phyloP scores from a whole-genome alignment of 192 early-diverging fungal species.

The Backusella liffmaniae region DNA sequence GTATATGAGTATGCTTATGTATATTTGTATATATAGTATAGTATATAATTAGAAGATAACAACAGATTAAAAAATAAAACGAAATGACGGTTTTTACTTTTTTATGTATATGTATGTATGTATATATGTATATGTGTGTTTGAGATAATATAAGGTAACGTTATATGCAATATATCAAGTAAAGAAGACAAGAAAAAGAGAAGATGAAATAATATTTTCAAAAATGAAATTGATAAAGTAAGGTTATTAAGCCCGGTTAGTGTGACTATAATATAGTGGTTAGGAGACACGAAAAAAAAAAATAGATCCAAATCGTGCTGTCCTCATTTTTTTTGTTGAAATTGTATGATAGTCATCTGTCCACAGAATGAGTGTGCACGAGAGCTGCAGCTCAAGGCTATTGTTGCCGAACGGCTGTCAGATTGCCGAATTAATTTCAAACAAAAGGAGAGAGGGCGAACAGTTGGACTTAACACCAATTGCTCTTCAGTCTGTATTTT shows the following conservation, averaged over 20 bases:
- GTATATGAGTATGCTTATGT: neutral
- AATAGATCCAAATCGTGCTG: constrained; percentile 21
- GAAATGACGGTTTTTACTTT: neutral
- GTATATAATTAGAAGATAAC: neutral
- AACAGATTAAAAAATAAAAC: neutral
- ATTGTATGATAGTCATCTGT: constrained; percentile 10
- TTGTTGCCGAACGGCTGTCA: constrained; percentile 19
- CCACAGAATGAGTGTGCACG: neutral
- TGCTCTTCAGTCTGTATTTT: neutral
- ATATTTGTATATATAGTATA: neutral
- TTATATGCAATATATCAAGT: neutral
- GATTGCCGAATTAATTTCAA: constrained; percentile 14
- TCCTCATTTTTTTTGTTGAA: constrained; percentile 4
- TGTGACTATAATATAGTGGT: constrained; percentile 15
- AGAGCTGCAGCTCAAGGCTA: neutral
- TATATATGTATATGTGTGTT: neutral
- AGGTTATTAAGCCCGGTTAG: constrained; percentile 17
- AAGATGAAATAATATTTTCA: neutral
- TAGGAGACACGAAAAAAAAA: constrained; percentile 20
- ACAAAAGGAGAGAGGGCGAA: constrained; percentile 1
- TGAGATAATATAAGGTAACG: neutral
- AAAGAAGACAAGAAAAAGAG: constrained; percentile 1
- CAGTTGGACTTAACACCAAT: neutral
- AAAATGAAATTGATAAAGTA: constrained; percentile 16
- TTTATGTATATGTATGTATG: neutral